These are phyloP conservation scores for Elaeis oleifera DNA, from an alignment of 202 grass and related monocot genomes.

Conservation along the genomic window DNA sequence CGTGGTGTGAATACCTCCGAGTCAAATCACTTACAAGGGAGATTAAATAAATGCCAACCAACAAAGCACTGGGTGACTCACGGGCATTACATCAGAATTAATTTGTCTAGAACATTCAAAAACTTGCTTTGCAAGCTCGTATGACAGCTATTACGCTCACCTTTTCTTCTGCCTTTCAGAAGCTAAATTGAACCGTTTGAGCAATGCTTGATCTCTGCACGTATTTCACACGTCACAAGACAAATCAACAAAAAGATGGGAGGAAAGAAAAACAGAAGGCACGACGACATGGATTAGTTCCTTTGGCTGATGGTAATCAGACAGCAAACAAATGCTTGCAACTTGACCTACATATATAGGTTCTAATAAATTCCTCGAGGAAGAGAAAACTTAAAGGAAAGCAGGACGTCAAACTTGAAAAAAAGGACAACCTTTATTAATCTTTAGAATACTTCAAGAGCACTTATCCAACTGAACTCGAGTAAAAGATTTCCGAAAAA, in stretches of 20 bases:
- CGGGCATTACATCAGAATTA: conserved; percentile 28
- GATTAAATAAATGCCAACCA: conserved; percentile 26
- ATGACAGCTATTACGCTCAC: not conserved
- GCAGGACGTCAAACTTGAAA: too few species aligned
- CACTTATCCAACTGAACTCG: too few species aligned
- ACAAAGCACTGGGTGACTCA: conserved; percentile 29
- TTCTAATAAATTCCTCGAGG: too few species aligned
- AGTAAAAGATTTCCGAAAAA: too few species aligned
- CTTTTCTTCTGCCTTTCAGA: not conserved
- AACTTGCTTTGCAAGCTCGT: conserved; percentile 18
- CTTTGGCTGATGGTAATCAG: too few species aligned
- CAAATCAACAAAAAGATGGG: not conserved
- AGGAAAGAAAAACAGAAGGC: too few species aligned
- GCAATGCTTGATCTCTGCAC: conserved; percentile 1
- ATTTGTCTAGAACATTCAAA: conserved; percentile 18
- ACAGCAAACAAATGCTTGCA: too few species aligned
- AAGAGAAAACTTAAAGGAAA: too few species aligned
- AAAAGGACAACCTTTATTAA: too few species aligned
- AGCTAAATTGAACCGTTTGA: not conserved
- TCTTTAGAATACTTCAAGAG: too few species aligned
- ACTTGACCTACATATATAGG: too few species aligned
- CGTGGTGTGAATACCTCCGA: not conserved
- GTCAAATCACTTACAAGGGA: not conserved
- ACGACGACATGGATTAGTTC: too few species aligned
- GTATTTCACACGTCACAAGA: not conserved